Conservation (phyloP, 495 filamentous ascomycete species). For the Apodospora peruviana region DNA sequence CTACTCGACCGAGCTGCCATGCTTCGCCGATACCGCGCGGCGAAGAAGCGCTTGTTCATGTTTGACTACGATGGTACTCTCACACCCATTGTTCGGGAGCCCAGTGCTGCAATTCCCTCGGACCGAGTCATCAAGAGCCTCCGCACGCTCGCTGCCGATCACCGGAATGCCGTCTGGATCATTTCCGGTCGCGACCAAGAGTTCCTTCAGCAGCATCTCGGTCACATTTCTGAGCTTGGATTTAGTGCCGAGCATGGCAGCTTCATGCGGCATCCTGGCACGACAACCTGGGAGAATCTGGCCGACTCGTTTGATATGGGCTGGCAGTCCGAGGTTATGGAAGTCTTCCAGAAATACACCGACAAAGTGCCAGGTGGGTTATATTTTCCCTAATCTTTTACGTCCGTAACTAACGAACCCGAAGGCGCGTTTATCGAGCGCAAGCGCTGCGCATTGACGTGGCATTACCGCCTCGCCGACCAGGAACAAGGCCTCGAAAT, state of each 20-base stretch:
- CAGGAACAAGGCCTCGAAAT: slow-evolving; percentile 73
- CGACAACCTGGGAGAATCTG: slow-evolving; percentile 75
- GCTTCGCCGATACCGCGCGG: slow-evolving; percentile 63
- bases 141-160: slow-evolving; percentile 70
- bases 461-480: slow-evolving; percentile 92
- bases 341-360: slow-evolving; percentile 77
- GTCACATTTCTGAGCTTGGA: slow-evolving; percentile 76
- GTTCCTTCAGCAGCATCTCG: slow-evolving; percentile 82
- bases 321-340: slow-evolving; percentile 78
- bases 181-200: slow-evolving; percentile 89
- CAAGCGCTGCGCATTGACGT: slow-evolving; percentile 87
- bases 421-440: slow-evolving; percentile 81
- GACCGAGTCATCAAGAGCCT: slow-evolving; percentile 74
- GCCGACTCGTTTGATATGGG: slow-evolving; percentile 77
- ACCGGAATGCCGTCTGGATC: slow-evolving; percentile 89
- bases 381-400: not conserved
- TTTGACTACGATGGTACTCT: slow-evolving; percentile 98
- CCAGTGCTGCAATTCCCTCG: slow-evolving; percentile 78
- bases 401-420: too few species aligned
- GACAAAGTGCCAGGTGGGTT: slow-evolving; percentile 68
- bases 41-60: slow-evolving; percentile 79
- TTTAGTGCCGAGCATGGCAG: slow-evolving; percentile 94
- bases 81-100: slow-evolving; percentile 91
- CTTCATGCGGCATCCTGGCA: slow-evolving; percentile 75
- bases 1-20: slow-evolving; percentile 67